phyloP scores from a whole-genome alignment of 2,329 filamentous ascomycete species.

The Gremmenia infestans region DNA sequence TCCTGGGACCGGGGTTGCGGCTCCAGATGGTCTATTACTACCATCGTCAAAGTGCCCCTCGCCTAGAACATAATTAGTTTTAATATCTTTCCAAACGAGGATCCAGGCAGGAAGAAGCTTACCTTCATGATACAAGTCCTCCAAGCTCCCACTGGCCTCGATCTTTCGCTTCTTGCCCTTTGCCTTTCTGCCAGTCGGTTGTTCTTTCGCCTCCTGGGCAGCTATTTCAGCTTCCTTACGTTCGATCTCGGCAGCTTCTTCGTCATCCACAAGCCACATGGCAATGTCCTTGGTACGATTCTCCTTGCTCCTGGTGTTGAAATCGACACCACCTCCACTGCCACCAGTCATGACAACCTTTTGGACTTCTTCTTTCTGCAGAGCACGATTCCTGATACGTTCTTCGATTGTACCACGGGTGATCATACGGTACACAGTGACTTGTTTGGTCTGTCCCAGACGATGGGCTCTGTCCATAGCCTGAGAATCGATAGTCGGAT shows the following conservation, averaged over 20 bases:
- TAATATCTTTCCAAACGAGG: slow-evolving; percentile 18
- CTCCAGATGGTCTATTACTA: slow-evolving; percentile 75
- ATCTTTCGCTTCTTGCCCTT: slow-evolving; percentile 55
- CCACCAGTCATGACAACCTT: slow-evolving; percentile 94
- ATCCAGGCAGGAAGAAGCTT: slow-evolving; percentile 37
- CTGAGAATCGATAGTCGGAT: slow-evolving; percentile 96
- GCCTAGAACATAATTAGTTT: slow-evolving; percentile 52
- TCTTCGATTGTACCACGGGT: slow-evolving; percentile 96
- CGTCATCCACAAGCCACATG: slow-evolving; percentile 97
- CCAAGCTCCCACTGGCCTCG: slow-evolving; percentile 61
- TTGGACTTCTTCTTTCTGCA: slow-evolving; percentile 98
- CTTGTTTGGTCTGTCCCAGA: slow-evolving; percentile 90
- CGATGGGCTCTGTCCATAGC: slow-evolving; percentile 99
- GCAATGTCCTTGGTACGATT: slow-evolving; percentile 97
- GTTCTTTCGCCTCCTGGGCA: slow-evolving; percentile 51
- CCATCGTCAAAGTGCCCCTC: slow-evolving; percentile 94
- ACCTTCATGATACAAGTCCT: slow-evolving; percentile 99
- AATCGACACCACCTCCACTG: slow-evolving; percentile 78
- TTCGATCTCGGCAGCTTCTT: slow-evolving; percentile 91
- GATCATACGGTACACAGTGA: slow-evolving; percentile 96
- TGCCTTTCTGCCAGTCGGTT: slow-evolving; percentile 60
- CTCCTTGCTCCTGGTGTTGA: slow-evolving; percentile 86
- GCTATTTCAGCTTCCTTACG: slow-evolving; percentile 83
- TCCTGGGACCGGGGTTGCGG: slow-evolving; percentile 66
- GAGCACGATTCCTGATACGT: slow-evolving; percentile 89